Evolutionary conservation across 768 basidiomycete genomes (phyloP), one percentile per base, ranked within the genome.

Genomic region (Tylopilus subfusipes): DNA sequence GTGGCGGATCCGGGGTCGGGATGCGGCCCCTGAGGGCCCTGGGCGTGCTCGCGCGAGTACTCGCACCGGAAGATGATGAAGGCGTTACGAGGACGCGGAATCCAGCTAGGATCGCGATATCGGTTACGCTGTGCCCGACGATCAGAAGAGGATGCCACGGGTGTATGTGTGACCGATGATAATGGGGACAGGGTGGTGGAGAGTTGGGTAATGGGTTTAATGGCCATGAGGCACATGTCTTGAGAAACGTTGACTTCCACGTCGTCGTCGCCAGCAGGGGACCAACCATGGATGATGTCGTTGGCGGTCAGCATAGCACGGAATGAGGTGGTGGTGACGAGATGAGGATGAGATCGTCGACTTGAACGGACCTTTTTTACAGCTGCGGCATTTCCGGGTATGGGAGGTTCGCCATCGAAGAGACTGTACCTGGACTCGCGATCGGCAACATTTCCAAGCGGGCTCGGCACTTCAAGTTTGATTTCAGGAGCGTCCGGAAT

Each of bases 51-150:
- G 61, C 68, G 77, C 59, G 78, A 77, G 63, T 79, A 88, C 57
- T 85, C 79, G 62, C 85, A 84, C 30, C 86, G 83, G 72, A 87
- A 88, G 49, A 88, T 79, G 67, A 88, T 85, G 70, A 88, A 88
- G 42, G 82, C 75, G 56, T 88, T 88, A 2, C 82, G 78, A 4
- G 86, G 86, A 13, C 86, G 81, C 24, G 84, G 82, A 33, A 86
- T 77, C 78, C 81, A 82, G n/a, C 66, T 69, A 1, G 84, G 80
- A 53, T 84, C 79, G 11, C 73, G 72, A 50, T 71, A 66, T 38
- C 76, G 73, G 47, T 77, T 73, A 22, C 70, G 67, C 43, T 69
- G 69, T 30, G 74, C 68, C 8, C 73, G 72, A 42, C 75, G 71
- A 21, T 73, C 66, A n/a, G 73, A 73, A n/a, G 76, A 74, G 47